These are phyloP conservation scores for Penicillium sp. DNA, from an alignment of 2,329 filamentous ascomycete genomes.

Conservation along the genomic window DNA sequence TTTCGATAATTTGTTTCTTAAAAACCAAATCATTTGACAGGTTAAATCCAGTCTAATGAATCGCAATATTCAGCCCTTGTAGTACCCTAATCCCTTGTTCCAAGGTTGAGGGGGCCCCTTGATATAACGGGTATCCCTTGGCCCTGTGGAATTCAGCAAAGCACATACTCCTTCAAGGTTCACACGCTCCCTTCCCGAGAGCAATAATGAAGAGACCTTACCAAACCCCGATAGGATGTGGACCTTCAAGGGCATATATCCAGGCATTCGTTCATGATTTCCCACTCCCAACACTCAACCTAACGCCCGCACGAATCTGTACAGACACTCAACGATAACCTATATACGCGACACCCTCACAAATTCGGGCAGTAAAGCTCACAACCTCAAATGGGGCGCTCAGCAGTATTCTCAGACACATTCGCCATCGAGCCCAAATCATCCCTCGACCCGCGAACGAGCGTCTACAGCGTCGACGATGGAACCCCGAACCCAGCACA, in stretches of 20 bases:
- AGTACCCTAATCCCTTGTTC: not conserved
- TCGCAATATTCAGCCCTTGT: not conserved
- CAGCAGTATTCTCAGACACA: conserved; percentile 5
- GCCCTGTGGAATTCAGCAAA: conserved; percentile 3
- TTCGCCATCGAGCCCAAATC: conserved; percentile 18
- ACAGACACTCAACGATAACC: not conserved
- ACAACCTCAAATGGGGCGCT: conserved; percentile 16
- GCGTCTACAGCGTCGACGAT: conserved; percentile 15
- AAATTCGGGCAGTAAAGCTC: not conserved
- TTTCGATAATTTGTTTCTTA: not conserved
- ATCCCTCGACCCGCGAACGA: conserved; percentile 11
- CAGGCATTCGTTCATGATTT: not conserved
- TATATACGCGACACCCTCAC: not conserved
- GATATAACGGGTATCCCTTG: conserved; percentile 6
- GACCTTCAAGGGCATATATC: not conserved
- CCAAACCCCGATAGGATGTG: not conserved
- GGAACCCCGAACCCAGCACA: conserved; percentile 8
- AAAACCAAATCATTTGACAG: not conserved
- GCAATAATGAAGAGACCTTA: not conserved
- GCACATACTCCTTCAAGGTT: conserved; percentile 9
- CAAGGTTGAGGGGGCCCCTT: conserved; percentile 3
- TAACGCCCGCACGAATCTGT: not conserved
- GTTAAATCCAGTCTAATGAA: not conserved
- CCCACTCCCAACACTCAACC: not conserved
- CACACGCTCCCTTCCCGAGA: conserved; percentile 3